Evolutionary conservation across 1,139 yeast species (phyloP).

Genomic region (Debaryomycetaceae sp.): DNA sequence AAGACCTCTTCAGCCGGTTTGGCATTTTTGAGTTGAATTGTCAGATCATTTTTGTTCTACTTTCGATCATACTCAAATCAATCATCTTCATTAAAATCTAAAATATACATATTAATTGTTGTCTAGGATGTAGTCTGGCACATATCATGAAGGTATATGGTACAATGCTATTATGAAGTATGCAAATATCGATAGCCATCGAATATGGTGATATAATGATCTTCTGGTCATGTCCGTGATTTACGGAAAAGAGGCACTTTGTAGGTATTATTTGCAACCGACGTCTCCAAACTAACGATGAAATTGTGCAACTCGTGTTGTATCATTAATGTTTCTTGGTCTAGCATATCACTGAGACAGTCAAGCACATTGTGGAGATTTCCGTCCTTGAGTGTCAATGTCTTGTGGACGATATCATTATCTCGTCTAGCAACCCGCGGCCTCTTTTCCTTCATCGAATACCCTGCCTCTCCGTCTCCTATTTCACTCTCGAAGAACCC

Average conservation of each 20-base stretch:
- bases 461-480: background rate
- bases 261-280: conserved; percentile 2
- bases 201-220: background rate
- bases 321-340: conserved; percentile 7
- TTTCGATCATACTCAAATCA: background rate
- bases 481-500: background rate
- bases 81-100: background rate
- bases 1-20: background rate
- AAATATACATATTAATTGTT: background rate
- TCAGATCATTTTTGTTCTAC: background rate
- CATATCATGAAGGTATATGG: background rate
- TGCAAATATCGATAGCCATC: background rate
- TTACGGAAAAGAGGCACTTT: background rate
- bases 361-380: conserved; percentile 7
- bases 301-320: conserved; percentile 3
- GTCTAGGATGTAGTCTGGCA: background rate
- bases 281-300: conserved; percentile 2
- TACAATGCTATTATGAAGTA: background rate
- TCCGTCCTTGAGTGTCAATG: conserved; percentile 3
- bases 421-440: background rate
- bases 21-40: background rate
- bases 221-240: background rate
- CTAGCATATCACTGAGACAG: conserved; percentile 9
- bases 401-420: conserved; percentile 2
- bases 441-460: background rate